Evolutionary conservation across 306 rosid species (phyloP).

Genomic region (Cucumis sativus): DNA sequence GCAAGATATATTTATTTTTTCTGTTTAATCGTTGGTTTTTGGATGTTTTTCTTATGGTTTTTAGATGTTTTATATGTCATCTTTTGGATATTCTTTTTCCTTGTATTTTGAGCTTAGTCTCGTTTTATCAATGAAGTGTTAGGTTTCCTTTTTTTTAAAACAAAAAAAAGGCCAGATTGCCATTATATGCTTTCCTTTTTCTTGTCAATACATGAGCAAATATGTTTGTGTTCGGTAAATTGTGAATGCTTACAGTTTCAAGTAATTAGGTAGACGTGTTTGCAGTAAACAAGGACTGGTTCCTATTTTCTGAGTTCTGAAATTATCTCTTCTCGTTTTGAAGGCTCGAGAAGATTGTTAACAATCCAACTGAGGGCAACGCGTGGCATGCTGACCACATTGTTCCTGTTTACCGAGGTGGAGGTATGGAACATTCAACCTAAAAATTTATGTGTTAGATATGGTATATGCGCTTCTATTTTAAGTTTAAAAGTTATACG

Average conservation of each 20-base stretch:
- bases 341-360: slow-evolving; percentile 74
- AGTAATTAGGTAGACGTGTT: background rate
- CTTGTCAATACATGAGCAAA: background rate
- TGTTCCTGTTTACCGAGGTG: slow-evolving; percentile 85
- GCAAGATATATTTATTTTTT: too few species aligned
- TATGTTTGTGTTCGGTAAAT: background rate
- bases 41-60: too few species aligned
- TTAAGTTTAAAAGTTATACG: background rate
- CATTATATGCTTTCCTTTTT: background rate
- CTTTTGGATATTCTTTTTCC: too few species aligned
- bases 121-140: too few species aligned
- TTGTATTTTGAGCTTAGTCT: too few species aligned
- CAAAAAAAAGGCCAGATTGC: background rate
- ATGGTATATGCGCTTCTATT: background rate
- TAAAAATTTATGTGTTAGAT: background rate
- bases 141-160: too few species aligned
- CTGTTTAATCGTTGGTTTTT: too few species aligned
- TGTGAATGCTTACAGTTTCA: background rate
- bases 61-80: too few species aligned
- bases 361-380: slow-evolving; percentile 79
- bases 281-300: background rate
- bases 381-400: slow-evolving; percentile 98
- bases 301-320: slow-evolving; percentile 14
- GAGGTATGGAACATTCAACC: slow-evolving; percentile 43
- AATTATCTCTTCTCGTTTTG: slow-evolving; percentile 5